These are phyloP conservation scores for Penicillium chermesinum DNA, from an alignment of 495 filamentous ascomycete genomes.

Conservation along the genomic window DNA sequence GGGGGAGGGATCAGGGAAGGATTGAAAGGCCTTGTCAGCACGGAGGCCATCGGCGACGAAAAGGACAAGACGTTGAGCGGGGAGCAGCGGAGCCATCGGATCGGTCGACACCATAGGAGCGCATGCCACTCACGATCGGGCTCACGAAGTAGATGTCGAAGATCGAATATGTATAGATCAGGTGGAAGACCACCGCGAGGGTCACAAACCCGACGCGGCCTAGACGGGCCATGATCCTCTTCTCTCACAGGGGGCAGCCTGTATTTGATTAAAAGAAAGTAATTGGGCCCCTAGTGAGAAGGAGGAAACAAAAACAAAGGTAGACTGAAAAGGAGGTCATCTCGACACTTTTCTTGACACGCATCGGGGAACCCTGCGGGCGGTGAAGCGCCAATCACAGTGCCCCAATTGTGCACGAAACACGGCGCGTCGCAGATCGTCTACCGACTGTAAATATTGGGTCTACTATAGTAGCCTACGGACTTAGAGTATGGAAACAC, in stretches of 20 bases:
- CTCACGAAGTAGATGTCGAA: constrained; percentile 99
- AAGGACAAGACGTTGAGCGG: constrained; percentile 84
- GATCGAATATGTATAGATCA: constrained; percentile 93
- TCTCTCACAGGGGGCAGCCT: constrained; percentile 8
- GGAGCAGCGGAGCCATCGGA: constrained; percentile 57
- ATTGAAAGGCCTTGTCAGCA: constrained; percentile 97
- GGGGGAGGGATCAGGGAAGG: constrained; percentile 83
- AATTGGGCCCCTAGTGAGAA: constrained; percentile 16
- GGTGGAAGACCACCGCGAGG: constrained; percentile 88
- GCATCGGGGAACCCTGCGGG: constrained; percentile 23
- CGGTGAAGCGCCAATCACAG: constrained; percentile 32
- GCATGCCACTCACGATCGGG: constrained; percentile 96
- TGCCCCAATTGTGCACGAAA: constrained; percentile 21
- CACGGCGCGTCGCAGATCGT: not conserved
- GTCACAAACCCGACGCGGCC: constrained; percentile 83
- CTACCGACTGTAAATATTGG: no score
- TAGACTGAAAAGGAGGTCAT: constrained; percentile 20
- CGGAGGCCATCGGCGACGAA: constrained; percentile 97
- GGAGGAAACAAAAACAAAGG: constrained; percentile 1
- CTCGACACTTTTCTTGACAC: constrained; percentile 7
- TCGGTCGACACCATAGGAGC: constrained; percentile 64
- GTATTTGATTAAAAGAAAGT: constrained; percentile 12
- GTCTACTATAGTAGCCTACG: no score
- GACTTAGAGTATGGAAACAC: no score
- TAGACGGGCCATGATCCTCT: constrained; percentile 65